A percentile compares a stretch with the other conserved stretches of the same genome.
phyloP scores from a whole-genome alignment of 768 basidiomycete species.

The Lyophyllum atratum region DNA sequence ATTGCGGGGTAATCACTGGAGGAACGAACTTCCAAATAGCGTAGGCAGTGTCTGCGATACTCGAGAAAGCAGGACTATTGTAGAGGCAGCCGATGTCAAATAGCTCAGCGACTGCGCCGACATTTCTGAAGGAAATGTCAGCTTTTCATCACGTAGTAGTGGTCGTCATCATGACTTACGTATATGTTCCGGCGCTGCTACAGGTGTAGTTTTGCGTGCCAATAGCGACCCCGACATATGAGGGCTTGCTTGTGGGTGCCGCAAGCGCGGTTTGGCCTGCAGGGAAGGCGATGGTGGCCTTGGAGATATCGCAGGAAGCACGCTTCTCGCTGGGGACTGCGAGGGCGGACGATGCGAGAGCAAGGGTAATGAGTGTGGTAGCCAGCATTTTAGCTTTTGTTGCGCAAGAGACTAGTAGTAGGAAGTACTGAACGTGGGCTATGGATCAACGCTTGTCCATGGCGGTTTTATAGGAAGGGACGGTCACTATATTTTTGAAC shows the following conservation, averaged over 20 bases:
- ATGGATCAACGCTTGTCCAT: too few species aligned
- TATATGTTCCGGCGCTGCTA: constrained; percentile 37
- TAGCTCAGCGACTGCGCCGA: constrained; percentile 52
- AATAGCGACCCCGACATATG: constrained; percentile 45
- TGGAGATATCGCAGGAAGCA: constrained; percentile 24
- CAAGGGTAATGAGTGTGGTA: constrained; percentile 24
- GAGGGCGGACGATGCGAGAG: constrained; percentile 18
- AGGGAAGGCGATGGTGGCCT: constrained; percentile 28
- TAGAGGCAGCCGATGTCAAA: constrained; percentile 57
- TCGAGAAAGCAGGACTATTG: constrained; percentile 21
- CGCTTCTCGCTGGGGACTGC: constrained; percentile 11
- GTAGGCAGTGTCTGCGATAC: constrained; percentile 30
- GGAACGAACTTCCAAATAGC: constrained; percentile 26
- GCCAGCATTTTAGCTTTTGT: constrained; percentile 20
- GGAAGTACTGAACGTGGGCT: not conserved
- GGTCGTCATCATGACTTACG: constrained; percentile 32
- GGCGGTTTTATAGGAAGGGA: not conserved
- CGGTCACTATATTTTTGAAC: too few species aligned
- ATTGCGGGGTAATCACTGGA: constrained; percentile 3
- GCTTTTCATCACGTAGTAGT: not conserved
- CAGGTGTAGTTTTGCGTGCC: constrained; percentile 63
- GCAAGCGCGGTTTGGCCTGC: constrained; percentile 33
- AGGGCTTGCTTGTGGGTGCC: constrained; percentile 33
- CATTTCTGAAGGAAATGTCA: constrained; percentile 30
- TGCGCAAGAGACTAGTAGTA: not conserved